Base-by-base conservation (phyloP, 2,329 filamentous ascomycete genomes). In the Phaeosphaeriaceae sp. region DNA sequence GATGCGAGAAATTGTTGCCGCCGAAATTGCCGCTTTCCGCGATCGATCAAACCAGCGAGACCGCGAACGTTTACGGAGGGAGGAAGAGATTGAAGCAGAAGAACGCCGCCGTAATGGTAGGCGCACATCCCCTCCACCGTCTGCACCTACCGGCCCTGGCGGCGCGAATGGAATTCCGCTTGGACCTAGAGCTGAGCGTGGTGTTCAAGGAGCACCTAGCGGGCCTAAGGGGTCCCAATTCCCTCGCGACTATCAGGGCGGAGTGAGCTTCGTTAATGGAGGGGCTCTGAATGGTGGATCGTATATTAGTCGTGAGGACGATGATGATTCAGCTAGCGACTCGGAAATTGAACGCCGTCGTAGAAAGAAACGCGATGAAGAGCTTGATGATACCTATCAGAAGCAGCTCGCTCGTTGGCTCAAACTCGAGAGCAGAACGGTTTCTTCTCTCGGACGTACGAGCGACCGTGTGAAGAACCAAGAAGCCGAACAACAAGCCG, bases 1-100 rank as follows among this genome's bases (percentile, higher is more conserved):
- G 70, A 95, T 96, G 91, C 87, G 94, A 18, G 94, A 96, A 70
- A 92, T 91, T 0, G 94, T 99, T 13, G 90, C 94, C 0, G 88
- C 88, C 48, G 95, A 99, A 71, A 99, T 99, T 64, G 87, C 91
- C 0, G 90, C 92, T 0, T 99, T 99, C 78, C 84, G 94, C 58
- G 94, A 99, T 60, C 84, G 93, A 16, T 97, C 93, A 61, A 96
- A 87, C 51, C 86, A 89, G 53, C 83, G 93, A 32, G 94, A 99
- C 68, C 77, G 95, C 67, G 94, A 99, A 73, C 88, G 94, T 3
- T 77, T 96, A 29, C 87, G 87, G 66, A 82, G 88, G 36, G 94
- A 99, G 73, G 94, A 99, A 70, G 93, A 97, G 70, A 85, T 96
- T 61, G 94, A 97, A 70, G 88, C 90, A 48, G 82, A 87, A 71